These are phyloP conservation scores for Microbotryum scabiosae DNA, from an alignment of 1,284 basidiomycete genomes.

Conservation along the genomic window DNA sequence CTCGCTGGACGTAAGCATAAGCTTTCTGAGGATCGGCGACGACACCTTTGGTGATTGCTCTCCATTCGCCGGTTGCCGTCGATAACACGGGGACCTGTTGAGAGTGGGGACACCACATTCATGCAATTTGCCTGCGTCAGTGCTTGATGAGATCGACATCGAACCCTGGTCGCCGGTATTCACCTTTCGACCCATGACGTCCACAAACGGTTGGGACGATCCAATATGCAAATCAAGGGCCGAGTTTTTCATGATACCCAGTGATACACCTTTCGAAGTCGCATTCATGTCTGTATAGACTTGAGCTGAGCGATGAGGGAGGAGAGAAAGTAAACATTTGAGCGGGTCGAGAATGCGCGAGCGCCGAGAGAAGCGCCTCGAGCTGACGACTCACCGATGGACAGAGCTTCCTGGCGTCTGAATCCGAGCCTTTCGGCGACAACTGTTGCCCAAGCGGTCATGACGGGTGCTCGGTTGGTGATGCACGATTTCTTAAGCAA, in stretches of 20 bases:
- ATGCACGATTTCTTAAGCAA: conserved; percentile 56
- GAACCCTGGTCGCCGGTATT: too few relatives aligned
- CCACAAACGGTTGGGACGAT: conserved; percentile 78
- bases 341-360: conserved; percentile 1
- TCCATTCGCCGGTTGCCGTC: conserved; percentile 61
- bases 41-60: conserved; percentile 61
- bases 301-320: conserved; percentile 51
- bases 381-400: conserved; percentile 53
- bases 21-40: conserved; percentile 65
- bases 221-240: conserved; percentile 53
- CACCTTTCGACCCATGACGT: conserved; percentile 71
- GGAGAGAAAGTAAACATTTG: conserved; percentile 16
- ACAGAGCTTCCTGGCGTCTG: conserved; percentile 74
- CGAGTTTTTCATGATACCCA: conserved; percentile 59
- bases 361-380: background rate
- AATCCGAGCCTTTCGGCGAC: conserved; percentile 81
- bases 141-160: too few relatives aligned
- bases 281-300: conserved; percentile 90
- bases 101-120: conserved; percentile 17
- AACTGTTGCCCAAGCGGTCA: conserved; percentile 84
- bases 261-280: conserved; percentile 66
- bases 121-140: background rate
- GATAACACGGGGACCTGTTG: conserved; percentile 64
- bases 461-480: conserved; percentile 84
- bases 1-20: conserved; percentile 70